phyloP scores from a whole-genome alignment of 2,329 filamentous ascomycete genomes.

The Penicillium sp. region DNA sequence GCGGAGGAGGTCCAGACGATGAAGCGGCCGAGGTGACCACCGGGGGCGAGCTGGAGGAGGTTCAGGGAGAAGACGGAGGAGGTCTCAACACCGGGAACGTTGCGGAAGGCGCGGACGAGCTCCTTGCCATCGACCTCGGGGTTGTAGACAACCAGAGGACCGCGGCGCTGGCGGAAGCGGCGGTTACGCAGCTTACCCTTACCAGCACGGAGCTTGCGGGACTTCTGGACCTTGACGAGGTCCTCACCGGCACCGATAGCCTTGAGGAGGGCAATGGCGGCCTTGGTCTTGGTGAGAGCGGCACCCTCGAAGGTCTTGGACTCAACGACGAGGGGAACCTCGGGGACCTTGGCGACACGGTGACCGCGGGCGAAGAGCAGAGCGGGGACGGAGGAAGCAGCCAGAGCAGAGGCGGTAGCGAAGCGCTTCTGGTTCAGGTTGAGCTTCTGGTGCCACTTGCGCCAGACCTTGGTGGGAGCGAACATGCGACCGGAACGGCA shows the following conservation, averaged over 20 bases:
- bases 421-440: constrained; percentile 98
- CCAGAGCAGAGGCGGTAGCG: constrained; percentile 93
- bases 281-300: constrained; percentile 79
- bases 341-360: constrained; percentile 83
- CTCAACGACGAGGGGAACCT: constrained; percentile 95
- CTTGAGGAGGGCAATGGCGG: constrained; percentile 80
- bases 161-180: constrained; percentile 94
- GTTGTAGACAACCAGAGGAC: constrained; percentile 96
- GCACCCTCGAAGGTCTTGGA: constrained; percentile 77
- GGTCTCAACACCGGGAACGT: constrained; percentile 97
- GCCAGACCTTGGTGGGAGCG: constrained; percentile 99
- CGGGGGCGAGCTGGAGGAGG: constrained; percentile 97
- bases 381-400: constrained; percentile 89
- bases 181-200: constrained; percentile 98
- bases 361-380: constrained; percentile 96
- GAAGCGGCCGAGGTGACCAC: constrained; percentile 98
- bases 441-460: constrained; percentile 99
- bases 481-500: constrained; percentile 99
- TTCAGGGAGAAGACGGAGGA: constrained; percentile 89
- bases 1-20: constrained; percentile 97
- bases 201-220: constrained; percentile 93
- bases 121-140: constrained; percentile 92
- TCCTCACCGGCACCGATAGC: constrained; percentile 85
- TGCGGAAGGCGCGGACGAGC: constrained; percentile 91
- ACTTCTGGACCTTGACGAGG: constrained; percentile 90